A percentile compares a stretch with the other conserved stretches of the same genome.
These are phyloP conservation scores for Sporobolomyces roseus DNA, from an alignment of 768 basidiomycete species.

Conservation along the genomic window DNA sequence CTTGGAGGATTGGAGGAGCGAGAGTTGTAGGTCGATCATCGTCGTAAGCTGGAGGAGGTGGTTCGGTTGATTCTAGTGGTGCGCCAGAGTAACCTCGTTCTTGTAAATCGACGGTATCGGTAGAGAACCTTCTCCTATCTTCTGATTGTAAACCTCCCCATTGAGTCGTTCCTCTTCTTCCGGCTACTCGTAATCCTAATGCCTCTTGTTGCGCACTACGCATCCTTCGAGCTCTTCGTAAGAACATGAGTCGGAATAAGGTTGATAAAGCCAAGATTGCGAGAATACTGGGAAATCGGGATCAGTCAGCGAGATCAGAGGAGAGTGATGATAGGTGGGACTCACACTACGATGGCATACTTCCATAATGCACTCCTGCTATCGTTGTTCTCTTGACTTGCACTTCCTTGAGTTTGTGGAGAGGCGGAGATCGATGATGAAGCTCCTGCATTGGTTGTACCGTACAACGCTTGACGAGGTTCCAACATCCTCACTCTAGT, in stretches of 20 bases:
- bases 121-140: slow-evolving; percentile 2
- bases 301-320: background rate
- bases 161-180: too few relatives aligned
- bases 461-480: background rate
- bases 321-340: background rate
- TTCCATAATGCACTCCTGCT: slow-evolving; percentile 11
- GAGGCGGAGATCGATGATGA: background rate
- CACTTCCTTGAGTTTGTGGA: background rate
- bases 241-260: slow-evolving; percentile 7
- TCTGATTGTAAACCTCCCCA: too few relatives aligned
- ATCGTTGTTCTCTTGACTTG: background rate
- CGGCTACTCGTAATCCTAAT: too few relatives aligned
- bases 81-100: background rate
- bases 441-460: background rate
- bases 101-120: background rate
- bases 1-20: background rate
- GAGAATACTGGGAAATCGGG: slow-evolving; percentile 3
- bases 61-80: background rate
- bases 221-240: slow-evolving; percentile 8
- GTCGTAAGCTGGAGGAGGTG: slow-evolving; percentile 21
- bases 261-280: slow-evolving; percentile 10
- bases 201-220: background rate
- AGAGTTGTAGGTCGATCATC: background rate
- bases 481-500: background rate
- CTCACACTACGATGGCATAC: slow-evolving; percentile 30